Base-by-base conservation (phyloP, 208 protist species). In the Leishmania arabica region DNA sequence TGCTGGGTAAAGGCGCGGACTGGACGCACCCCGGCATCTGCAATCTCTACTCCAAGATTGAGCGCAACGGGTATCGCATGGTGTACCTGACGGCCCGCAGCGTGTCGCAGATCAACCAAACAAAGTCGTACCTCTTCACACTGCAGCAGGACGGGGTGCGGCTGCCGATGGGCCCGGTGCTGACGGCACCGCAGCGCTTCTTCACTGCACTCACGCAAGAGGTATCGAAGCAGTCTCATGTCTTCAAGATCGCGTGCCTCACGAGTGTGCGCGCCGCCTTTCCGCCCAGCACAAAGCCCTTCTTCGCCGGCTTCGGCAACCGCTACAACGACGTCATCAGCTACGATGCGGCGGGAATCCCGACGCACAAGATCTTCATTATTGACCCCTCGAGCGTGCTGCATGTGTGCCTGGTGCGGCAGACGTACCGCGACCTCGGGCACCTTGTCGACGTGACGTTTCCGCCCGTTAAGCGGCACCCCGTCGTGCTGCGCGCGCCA, bases 21-120 rank as follows among this genome's bases (percentile, higher is more conserved):
- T 99, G 98, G 98, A 99, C 97, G 0, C 99, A 99, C 82, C 90
- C 93, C 1, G 98, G 98, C 70, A 97, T 98, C 80, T 95, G 95
- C 78, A 88, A 90, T 3, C 89, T 99, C 5, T 99, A 98, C 90
- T 89, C 95, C 47, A 97, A 95, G 75, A 99, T 99, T 68, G 82
- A 86, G n/a, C 71, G 88, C 31, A 99, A 99, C 85, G 98, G 98
- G 5, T 99, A 99, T 83, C 85, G 95, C 37, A 94, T 99, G 88
- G 89, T 98, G 15, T 99, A 99, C 83, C 81, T 99, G 47, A 97
- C 94, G 19, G 92, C 94, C 2, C 88, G 97, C 82, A 97, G 93
- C 81, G 88, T 99, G 40, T 91, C 94, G n/a, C 94, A 97, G 84
- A 92, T 95, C 47, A 80, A 92, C 66, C 87, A 91, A 78, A 99